Percentiles rank a stretch among this genome's conserved stretches.
phyloP scores from a whole-genome alignment of 495 filamentous ascomycete species.

The Hyaloscypha bicolor region DNA sequence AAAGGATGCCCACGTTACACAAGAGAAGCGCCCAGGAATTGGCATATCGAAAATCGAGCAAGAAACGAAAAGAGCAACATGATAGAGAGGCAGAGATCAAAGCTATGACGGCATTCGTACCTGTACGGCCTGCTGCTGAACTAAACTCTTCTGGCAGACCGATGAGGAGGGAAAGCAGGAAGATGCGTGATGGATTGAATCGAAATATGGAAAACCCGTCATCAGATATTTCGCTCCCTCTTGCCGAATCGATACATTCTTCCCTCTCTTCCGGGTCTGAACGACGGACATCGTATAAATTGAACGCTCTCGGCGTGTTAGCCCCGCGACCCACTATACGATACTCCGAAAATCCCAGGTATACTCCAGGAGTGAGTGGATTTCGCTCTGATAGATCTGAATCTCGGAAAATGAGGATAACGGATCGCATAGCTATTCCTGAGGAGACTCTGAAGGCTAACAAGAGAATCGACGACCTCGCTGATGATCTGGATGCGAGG shows the following conservation, averaged over 20 bases:
- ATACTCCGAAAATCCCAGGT: conserved; percentile 65
- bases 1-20: conserved; percentile 66
- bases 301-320: conserved; percentile 72
- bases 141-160: conserved; percentile 50
- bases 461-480: conserved; percentile 76
- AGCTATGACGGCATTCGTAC: conserved; percentile 73
- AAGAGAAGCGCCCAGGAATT: conserved; percentile 62
- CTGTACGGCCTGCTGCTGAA: conserved; percentile 57
- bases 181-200: conserved; percentile 57
- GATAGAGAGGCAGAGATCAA: conserved; percentile 83
- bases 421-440: conserved; percentile 52
- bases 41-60: conserved; percentile 72
- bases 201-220: conserved; percentile 61
- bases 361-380: conserved; percentile 37
- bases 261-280: conserved; percentile 72
- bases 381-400: conserved; percentile 40
- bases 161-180: conserved; percentile 65
- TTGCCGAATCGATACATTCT: conserved; percentile 72
- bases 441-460: conserved; percentile 68
- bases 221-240: conserved; percentile 75
- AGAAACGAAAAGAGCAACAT: conserved; percentile 70
- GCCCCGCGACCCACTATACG: conserved; percentile 79
- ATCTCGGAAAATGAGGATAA: conserved; percentile 39
- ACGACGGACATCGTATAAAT: conserved; percentile 68
- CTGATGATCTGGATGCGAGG: conserved; percentile 78